phyloP scores from a whole-genome alignment of 805 yeast species.

The Pichia manshurica region DNA sequence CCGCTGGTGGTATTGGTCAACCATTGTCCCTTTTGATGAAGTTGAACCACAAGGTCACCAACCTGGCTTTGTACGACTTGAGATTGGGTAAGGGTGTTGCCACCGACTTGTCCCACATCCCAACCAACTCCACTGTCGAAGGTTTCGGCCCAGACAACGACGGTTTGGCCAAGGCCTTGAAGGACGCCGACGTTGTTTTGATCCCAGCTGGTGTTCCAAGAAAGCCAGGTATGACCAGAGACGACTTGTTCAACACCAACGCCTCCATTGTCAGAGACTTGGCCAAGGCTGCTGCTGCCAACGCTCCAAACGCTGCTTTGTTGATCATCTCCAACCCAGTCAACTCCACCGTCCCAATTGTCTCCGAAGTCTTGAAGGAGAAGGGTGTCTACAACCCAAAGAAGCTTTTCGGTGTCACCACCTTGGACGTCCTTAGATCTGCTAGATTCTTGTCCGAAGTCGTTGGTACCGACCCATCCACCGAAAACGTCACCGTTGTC shows the following conservation, averaged over 20 bases:
- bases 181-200: slow-evolving; percentile 77
- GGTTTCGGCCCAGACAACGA: slow-evolving; percentile 79
- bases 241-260: slow-evolving; percentile 91
- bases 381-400: slow-evolving; percentile 86
- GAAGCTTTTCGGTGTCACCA: slow-evolving; percentile 93
- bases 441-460: slow-evolving; percentile 72
- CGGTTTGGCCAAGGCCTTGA: slow-evolving; percentile 63
- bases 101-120: slow-evolving; percentile 89
- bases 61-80: slow-evolving; percentile 80
- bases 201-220: slow-evolving; percentile 98
- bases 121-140: slow-evolving; percentile 82
- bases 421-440: slow-evolving; percentile 86
- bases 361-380: slow-evolving; percentile 82
- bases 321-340: slow-evolving; percentile 90
- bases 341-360: slow-evolving; percentile 96
- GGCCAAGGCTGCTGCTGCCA: slow-evolving; percentile 78
- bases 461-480: slow-evolving; percentile 66
- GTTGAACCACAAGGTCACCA: slow-evolving; percentile 82
- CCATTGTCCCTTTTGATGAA: slow-evolving; percentile 79
- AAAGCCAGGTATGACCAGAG: slow-evolving; percentile 99
- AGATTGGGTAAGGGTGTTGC: slow-evolving; percentile 96
- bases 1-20: slow-evolving; percentile 95
- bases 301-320: slow-evolving; percentile 79
- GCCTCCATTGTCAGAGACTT: slow-evolving; percentile 92
- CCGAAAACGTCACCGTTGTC: slow-evolving; percentile 78